Base-by-base conservation (phyloP, 2,329 filamentous ascomycete species). In the Tolypocladium guangdongense region DNA sequence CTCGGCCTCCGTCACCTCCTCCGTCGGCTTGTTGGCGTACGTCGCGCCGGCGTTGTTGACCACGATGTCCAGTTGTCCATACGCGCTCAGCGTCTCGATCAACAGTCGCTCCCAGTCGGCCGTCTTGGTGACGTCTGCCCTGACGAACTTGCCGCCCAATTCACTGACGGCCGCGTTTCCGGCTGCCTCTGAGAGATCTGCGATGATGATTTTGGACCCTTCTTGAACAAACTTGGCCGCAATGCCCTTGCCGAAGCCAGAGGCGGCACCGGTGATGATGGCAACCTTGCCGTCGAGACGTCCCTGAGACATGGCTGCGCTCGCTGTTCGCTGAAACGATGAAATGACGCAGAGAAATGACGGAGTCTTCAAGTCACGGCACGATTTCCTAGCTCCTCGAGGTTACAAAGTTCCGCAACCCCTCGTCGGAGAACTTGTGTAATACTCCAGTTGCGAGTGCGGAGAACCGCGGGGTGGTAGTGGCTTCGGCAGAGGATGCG, bases 181-280 rank as follows among this genome's bases (percentile, higher is more conserved):
- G 0, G 75, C 74, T 5, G 73, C 66, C 18, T 75, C 68, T 33
- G 80, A 78, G 55, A 87, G 72, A 64, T 87, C 83, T 2, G 79
- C 79, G 52, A 87, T 77, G 50, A 86, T 65, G 36, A 86, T 81
- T 57, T 75, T 75, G 50, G 76, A 77, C 39, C 83, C 83, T 66
- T 86, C 82, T 27, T 74, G 63, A 7, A 76, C 72, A 64, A 84
- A 85, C 52, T 78, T 78, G 52, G 74, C 69, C 0, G 77, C 78
- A 51, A 86, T 85, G 36, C 77, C 81, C 53, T 77, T 79, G 52
- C 83, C 83, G 58, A 87, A 87, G 2, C 83, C 83, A 12, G 78
- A 80, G 2, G 79, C 82, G 8, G 73, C 82, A 49, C 83, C 80
- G 55, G 69, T 74, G 55, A 74, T 64, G 55, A 76, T 70, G 60